A percentile compares a stretch with the other conserved stretches of the same genome.
These are phyloP conservation scores for Komagataea norvegica DNA, from an alignment of 1,139 yeast species.

Conservation along the genomic window DNA sequence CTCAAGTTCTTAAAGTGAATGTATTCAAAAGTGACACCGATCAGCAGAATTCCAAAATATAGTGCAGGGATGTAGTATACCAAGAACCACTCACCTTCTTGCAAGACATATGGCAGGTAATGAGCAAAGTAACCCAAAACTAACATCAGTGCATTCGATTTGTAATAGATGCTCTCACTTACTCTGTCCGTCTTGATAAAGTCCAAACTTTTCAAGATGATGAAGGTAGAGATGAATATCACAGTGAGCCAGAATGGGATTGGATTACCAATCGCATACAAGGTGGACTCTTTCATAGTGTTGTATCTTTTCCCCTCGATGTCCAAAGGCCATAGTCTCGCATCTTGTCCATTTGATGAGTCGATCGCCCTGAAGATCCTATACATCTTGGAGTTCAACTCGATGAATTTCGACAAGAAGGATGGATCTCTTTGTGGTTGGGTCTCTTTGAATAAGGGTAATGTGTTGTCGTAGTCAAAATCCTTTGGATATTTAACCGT, in stretches of 20 bases:
- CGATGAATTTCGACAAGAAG: constrained; percentile 17
- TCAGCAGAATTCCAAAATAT: constrained; percentile 51
- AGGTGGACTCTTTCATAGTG: constrained; percentile 39
- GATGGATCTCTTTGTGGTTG: constrained; percentile 27
- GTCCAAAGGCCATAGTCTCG: constrained; percentile 51
- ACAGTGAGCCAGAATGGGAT: constrained; percentile 41
- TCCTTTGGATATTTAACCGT: constrained; percentile 51
- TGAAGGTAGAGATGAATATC: constrained; percentile 19
- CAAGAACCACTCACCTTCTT: constrained; percentile 50
- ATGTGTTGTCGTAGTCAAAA: constrained; percentile 25
- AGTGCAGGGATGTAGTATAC: constrained; percentile 59
- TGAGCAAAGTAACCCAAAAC: constrained; percentile 55
- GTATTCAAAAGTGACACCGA: constrained; percentile 48
- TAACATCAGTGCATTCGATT: constrained; percentile 38
- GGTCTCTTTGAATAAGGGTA: constrained; percentile 27
- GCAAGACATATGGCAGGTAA: constrained; percentile 47
- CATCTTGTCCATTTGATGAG: constrained; percentile 10
- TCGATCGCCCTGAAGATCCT: constrained; percentile 15
- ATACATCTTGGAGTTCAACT: constrained; percentile 16
- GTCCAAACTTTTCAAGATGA: constrained; percentile 12
- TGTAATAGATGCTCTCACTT: constrained; percentile 13
- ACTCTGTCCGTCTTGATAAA: constrained; percentile 15
- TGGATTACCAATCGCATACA: constrained; percentile 57
- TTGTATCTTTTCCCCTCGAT: constrained; percentile 51
- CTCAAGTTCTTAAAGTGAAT: constrained; percentile 29